Conservation (phyloP, 2,329 filamentous ascomycete species). For the Colletotrichum zoysiae region DNA sequence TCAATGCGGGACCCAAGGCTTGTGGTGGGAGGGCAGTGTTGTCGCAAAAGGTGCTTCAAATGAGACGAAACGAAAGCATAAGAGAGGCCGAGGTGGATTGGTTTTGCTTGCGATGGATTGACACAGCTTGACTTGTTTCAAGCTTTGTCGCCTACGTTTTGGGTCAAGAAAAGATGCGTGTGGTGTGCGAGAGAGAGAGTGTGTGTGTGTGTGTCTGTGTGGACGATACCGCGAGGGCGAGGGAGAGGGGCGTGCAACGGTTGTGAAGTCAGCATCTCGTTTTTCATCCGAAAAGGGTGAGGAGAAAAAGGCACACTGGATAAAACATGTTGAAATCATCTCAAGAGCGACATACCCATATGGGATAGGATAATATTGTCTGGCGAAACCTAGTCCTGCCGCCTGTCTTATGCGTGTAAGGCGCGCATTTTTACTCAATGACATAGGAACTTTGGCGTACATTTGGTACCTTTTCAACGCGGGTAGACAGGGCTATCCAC, state of each 20-base stretch:
- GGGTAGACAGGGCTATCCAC: neutral
- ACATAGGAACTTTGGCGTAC: slow-evolving; percentile 1
- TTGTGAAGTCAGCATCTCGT: slow-evolving; percentile 20
- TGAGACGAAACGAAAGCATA: slow-evolving; percentile 39
- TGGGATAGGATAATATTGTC: neutral
- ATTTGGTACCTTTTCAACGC: neutral
- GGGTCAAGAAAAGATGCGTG: slow-evolving; percentile 21
- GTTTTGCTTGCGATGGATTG: slow-evolving; percentile 34
- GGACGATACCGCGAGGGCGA: slow-evolving; percentile 11
- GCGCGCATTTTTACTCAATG: slow-evolving; percentile 23
- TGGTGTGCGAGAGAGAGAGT: neutral
- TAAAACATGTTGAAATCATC: slow-evolving; percentile 34
- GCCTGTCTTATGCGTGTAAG: slow-evolving; percentile 9
- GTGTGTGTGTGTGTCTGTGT: neutral
- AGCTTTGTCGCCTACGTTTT: slow-evolving; percentile 30
- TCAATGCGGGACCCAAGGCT: slow-evolving; percentile 9
- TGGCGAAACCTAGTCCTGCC: neutral
- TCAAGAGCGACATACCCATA: slow-evolving; percentile 1
- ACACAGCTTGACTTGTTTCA: slow-evolving; percentile 38
- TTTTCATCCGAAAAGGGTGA: neutral
- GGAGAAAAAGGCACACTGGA: slow-evolving; percentile 11
- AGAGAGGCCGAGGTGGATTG: slow-evolving; percentile 27
- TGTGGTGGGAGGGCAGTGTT: slow-evolving; percentile 5
- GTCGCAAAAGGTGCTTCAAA: slow-evolving; percentile 29
- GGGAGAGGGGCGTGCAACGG: neutral